Conservation (phyloP, 2,329 filamentous ascomycete genomes). For the Westerdykella ornata region DNA sequence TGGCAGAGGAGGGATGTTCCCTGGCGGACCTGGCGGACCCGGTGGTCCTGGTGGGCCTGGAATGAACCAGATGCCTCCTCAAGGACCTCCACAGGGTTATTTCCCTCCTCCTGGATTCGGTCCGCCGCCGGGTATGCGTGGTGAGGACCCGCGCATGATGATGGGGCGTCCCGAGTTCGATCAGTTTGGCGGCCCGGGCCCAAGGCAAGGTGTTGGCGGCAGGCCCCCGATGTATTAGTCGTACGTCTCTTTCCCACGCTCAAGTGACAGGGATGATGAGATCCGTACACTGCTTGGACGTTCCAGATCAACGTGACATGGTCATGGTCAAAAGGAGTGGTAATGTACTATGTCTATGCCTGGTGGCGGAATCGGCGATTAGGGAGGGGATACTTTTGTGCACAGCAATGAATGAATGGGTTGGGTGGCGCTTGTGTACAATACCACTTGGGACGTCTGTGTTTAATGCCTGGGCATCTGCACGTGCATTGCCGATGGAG, state of each 20-base stretch:
- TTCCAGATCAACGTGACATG: conserved; percentile 8
- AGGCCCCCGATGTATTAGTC: neutral
- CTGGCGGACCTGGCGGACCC: conserved; percentile 20
- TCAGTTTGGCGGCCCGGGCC: conserved; percentile 28
- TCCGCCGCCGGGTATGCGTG: conserved; percentile 26
- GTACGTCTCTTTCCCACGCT: neutral
- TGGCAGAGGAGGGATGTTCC: conserved; percentile 20
- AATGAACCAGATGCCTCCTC: conserved; percentile 23
- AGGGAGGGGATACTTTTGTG: too few species aligned
- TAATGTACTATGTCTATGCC: too few species aligned
- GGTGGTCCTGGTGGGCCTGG: conserved; percentile 17
- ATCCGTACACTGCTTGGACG: too few species aligned
- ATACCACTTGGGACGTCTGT: too few species aligned
- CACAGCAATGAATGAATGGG: too few species aligned
- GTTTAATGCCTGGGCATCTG: too few species aligned
- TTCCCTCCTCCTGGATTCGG: conserved; percentile 30
- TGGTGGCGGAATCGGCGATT: too few species aligned
- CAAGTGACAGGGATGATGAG: neutral
- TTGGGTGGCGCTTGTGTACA: too few species aligned
- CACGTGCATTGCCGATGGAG: too few species aligned
- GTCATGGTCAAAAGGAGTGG: conserved; percentile 1
- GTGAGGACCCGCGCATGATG: conserved; percentile 33
- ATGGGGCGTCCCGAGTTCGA: conserved; percentile 22
- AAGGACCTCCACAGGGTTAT: conserved; percentile 32
- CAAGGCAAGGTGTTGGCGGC: conserved; percentile 9